These are phyloP conservation scores for Phylloporus arenicola DNA, from an alignment of 768 basidiomycete genomes.

Conservation along the genomic window DNA sequence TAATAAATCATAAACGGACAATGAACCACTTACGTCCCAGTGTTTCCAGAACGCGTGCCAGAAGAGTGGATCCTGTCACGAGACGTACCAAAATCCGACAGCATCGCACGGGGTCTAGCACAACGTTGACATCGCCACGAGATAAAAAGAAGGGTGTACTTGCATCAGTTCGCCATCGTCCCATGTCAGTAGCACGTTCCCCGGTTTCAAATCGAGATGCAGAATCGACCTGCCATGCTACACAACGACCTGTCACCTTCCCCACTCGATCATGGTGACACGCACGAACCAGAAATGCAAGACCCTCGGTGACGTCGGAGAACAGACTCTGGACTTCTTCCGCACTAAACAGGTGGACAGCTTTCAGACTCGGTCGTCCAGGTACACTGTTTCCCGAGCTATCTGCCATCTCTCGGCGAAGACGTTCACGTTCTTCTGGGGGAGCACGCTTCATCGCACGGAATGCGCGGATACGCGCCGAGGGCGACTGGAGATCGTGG, in stretches of 20 bases:
- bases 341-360: constrained; percentile 79
- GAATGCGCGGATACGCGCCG: constrained; percentile 73
- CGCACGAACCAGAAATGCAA: constrained; percentile 72
- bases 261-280: neutral
- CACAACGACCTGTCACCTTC: constrained; percentile 7
- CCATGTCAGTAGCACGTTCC: constrained; percentile 89
- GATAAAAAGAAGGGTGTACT: constrained; percentile 19
- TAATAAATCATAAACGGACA: neutral
- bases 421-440: constrained; percentile 57
- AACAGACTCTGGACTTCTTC: constrained; percentile 82
- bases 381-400: constrained; percentile 19
- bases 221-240: constrained; percentile 82
- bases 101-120: constrained; percentile 82
- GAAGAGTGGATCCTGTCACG: constrained; percentile 79
- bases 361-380: constrained; percentile 45
- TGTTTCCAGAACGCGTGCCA: constrained; percentile 78
- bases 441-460: constrained; percentile 61
- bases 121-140: neutral
- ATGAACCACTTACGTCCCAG: constrained; percentile 70
- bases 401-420: constrained; percentile 48
- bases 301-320: constrained; percentile 77
- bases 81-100: constrained; percentile 94
- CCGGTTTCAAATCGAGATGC: constrained; percentile 91
- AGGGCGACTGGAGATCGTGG: constrained; percentile 47
- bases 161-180: constrained; percentile 82